phyloP scores from a whole-genome alignment of 257 asterid genomes.

The Paraleonurus japonicus region DNA sequence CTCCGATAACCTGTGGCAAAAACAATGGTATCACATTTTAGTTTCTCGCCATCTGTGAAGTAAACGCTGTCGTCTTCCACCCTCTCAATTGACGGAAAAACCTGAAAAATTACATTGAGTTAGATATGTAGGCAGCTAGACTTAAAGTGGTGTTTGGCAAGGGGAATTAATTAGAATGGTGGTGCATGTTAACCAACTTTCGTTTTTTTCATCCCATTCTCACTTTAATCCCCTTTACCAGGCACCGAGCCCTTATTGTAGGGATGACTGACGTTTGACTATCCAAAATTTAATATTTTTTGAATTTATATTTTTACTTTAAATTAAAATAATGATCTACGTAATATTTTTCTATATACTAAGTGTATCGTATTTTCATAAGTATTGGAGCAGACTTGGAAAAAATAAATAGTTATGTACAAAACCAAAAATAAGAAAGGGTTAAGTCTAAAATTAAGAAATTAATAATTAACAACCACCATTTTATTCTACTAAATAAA shows the following conservation, averaged over 20 bases:
- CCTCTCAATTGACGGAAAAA: slow-evolving; percentile 34
- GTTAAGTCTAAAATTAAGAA: too few species aligned
- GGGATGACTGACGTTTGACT: too few species aligned
- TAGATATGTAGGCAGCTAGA: neutral
- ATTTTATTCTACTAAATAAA: too few species aligned
- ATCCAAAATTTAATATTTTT: too few species aligned
- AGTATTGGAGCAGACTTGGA: too few species aligned
- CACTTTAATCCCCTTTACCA: neutral
- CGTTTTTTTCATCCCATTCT: neutral
- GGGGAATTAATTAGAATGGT: neutral
- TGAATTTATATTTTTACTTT: too few species aligned
- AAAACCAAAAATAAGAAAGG: too few species aligned
- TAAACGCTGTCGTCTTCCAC: slow-evolving; percentile 24
- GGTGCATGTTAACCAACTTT: neutral
- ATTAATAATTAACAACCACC: too few species aligned
- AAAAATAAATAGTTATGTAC: too few species aligned
- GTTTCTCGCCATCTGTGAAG: slow-evolving; percentile 31
- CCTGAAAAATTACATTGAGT: slow-evolving; percentile 26
- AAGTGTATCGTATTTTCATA: too few species aligned
- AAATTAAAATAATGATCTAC: too few species aligned
- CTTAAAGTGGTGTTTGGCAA: neutral
- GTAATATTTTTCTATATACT: too few species aligned
- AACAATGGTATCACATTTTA: slow-evolving; percentile 33
- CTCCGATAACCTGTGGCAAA: neutral
- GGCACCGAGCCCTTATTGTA: neutral